Percentiles rank a stretch among this genome's conserved stretches.
These are phyloP conservation scores for Aspergillus proliferans DNA, from an alignment of 2,329 filamentous ascomycete genomes.

Conservation along the genomic window DNA sequence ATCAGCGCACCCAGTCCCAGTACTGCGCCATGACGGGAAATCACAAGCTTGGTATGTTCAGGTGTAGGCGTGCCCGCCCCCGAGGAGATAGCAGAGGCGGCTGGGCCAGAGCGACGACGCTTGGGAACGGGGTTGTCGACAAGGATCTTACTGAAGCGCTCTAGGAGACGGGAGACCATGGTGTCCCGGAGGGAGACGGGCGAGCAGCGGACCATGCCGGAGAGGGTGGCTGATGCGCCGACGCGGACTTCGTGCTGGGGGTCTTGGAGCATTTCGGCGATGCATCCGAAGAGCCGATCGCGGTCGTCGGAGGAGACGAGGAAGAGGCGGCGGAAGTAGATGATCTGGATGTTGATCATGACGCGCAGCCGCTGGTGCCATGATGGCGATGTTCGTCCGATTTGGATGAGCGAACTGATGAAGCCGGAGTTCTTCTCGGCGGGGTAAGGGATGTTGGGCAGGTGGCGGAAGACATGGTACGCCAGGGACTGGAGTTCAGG, in stretches of 20 bases:
- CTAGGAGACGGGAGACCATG: constrained; percentile 68
- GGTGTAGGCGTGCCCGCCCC: constrained; percentile 45
- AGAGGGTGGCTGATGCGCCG: constrained; percentile 84
- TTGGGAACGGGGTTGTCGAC: constrained; percentile 74
- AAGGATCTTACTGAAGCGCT: constrained; percentile 73
- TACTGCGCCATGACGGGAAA: constrained; percentile 82
- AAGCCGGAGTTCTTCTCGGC: constrained; percentile 78
- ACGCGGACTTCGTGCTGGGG: constrained; percentile 88
- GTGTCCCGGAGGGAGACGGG: constrained; percentile 70
- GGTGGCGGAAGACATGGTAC: constrained; percentile 92
- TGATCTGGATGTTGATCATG: constrained; percentile 96
- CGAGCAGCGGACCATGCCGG: constrained; percentile 97
- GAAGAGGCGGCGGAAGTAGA: constrained; percentile 96
- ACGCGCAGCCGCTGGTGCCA: constrained; percentile 96
- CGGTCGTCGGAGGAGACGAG: constrained; percentile 70
- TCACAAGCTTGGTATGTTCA: constrained; percentile 64
- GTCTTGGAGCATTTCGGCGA: constrained; percentile 93
- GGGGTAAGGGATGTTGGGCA: constrained; percentile 91
- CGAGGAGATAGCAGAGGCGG: constrained; percentile 39
- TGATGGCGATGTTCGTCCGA: constrained; percentile 74
- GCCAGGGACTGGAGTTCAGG: constrained; percentile 89
- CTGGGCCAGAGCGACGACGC: constrained; percentile 28
- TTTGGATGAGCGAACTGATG: constrained; percentile 76
- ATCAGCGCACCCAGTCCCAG: constrained; percentile 84
- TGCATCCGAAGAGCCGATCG: constrained; percentile 75